These are phyloP conservation scores for Pseudotulostoma volvatum DNA, from an alignment of 495 filamentous ascomycete genomes.

Conservation along the genomic window DNA sequence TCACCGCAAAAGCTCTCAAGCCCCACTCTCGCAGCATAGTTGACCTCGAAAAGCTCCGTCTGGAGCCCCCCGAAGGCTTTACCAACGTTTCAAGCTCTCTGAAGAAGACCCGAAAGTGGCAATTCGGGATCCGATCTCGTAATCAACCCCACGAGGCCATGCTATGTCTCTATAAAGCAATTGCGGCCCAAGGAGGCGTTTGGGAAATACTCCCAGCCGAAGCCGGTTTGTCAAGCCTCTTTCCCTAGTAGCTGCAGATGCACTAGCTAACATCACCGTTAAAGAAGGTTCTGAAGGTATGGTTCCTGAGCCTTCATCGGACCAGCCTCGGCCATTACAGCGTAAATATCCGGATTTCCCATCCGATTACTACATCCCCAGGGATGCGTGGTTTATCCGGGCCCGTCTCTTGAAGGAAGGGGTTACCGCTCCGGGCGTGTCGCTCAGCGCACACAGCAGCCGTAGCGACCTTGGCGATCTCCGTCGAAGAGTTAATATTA, in stretches of 20 bases:
- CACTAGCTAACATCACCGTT: too few relatives aligned
- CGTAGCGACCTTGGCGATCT: constrained; percentile 39
- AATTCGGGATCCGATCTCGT: constrained; percentile 87
- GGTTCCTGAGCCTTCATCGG: constrained; percentile 8
- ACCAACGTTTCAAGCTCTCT: constrained; percentile 38
- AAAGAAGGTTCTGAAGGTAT: constrained; percentile 3
- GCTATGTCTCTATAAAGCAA: constrained; percentile 80
- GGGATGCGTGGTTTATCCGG: constrained; percentile 90
- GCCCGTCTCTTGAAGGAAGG: constrained; percentile 73
- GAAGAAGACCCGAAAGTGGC: constrained; percentile 76
- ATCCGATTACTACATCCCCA: constrained; percentile 59
- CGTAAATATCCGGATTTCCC: constrained; percentile 31
- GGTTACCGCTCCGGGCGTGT: constrained; percentile 33
- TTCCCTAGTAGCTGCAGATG: too few relatives aligned
- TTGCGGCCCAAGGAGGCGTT: constrained; percentile 69
- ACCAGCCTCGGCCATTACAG: constrained; percentile 24
- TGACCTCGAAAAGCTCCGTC: constrained; percentile 36
- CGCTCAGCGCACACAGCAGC: constrained; percentile 39
- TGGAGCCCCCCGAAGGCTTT: constrained; percentile 49
- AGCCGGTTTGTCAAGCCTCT: constrained; percentile 14
- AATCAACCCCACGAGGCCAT: constrained; percentile 91
- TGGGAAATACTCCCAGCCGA: constrained; percentile 46
- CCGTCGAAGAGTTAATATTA: constrained; percentile 26
- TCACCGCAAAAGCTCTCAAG: constrained; percentile 57
- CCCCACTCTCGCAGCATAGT: constrained; percentile 55